A percentile compares a stretch with the other conserved stretches of the same genome.
Conservation (phyloP, 2,329 filamentous ascomycete genomes). For the Cladosporium sp. region DNA sequence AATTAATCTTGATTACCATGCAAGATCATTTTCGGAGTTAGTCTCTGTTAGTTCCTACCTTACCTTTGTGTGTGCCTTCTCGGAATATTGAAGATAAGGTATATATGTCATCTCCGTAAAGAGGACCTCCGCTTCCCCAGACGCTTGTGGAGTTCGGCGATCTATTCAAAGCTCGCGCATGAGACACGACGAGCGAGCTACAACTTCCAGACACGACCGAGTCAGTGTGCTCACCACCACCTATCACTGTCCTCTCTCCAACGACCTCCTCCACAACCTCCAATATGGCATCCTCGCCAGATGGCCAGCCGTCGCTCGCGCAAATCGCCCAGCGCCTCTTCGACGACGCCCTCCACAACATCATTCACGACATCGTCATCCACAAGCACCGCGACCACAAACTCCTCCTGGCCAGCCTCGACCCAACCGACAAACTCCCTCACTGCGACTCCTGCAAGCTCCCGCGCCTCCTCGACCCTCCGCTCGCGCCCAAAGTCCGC, state of each 20-base stretch:
- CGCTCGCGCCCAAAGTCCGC: constrained; percentile 49
- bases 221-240: neutral
- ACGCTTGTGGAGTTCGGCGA: constrained; percentile 5
- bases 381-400: constrained; percentile 78
- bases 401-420: constrained; percentile 70
- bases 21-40: neutral
- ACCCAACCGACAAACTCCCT: constrained; percentile 70
- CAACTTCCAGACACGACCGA: neutral
- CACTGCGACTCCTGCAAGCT: constrained; percentile 73
- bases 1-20: too few species aligned
- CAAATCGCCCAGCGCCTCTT: constrained; percentile 60
- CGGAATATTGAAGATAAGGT: neutral
- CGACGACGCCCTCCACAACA: constrained; percentile 73
- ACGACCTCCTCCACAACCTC: neutral
- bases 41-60: neutral
- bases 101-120: neutral
- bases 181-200: neutral
- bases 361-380: constrained; percentile 72
- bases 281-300: constrained; percentile 7
- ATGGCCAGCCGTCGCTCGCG: constrained; percentile 19
- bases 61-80: neutral
- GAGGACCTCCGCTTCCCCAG: constrained; percentile 11
- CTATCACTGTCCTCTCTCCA: neutral
- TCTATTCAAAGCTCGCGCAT: constrained; percentile 2
- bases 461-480: constrained; percentile 70